Evolutionary conservation across 179 eudicot species (phyloP), one percentile per base, ranked within the genome.

Genomic region (Patellifolia procumbens): DNA sequence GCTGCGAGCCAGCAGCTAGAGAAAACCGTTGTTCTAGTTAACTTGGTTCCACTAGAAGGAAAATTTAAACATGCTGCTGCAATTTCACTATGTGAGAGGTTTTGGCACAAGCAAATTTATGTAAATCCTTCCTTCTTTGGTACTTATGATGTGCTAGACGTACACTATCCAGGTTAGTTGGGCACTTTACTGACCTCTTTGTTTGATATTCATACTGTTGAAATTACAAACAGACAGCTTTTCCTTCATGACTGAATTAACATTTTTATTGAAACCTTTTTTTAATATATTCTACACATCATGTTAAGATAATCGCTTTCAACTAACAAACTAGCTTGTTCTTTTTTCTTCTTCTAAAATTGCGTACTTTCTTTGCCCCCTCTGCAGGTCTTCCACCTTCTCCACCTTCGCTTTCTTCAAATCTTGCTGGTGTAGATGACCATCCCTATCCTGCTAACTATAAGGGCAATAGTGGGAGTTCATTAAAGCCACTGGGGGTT

Each of bases 311-410:
- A 51, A 29, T 3, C 11, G 6, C 7, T 12, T 68, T 45, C 37
- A 46, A 68, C 17, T 22, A 26, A 68, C 6, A 45, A 7, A 15
- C 22, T 26, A 13, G 26, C 26, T 7, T 35, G 61, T 52, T 2
- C 29, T 3, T 26, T 37, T 0, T 37, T 26, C 7, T 0, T 37
- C 53, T 37, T 35, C 32, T 53, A 17, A 31, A 19, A 29, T 7
- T 24, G 51, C 16, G 68, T 42, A 53, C 60, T 58, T 75, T 20
- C 22, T 73, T 75, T 60, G 22, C 28, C 7, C 55, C 67, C 26
- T 72, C 58, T 80, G 78, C 85, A 96, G 99, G 98, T 67, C 91
- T 96, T 75, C 99, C 99, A 26, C 88, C 96, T 34, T 91, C 98
- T 79, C 97, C 98, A 22, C 99, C 99, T 72, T 86, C 94, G 43